Evolutionary conservation across 2,329 filamentous ascomycete genomes (phyloP).

Genomic region (Arthroderma sp.): DNA sequence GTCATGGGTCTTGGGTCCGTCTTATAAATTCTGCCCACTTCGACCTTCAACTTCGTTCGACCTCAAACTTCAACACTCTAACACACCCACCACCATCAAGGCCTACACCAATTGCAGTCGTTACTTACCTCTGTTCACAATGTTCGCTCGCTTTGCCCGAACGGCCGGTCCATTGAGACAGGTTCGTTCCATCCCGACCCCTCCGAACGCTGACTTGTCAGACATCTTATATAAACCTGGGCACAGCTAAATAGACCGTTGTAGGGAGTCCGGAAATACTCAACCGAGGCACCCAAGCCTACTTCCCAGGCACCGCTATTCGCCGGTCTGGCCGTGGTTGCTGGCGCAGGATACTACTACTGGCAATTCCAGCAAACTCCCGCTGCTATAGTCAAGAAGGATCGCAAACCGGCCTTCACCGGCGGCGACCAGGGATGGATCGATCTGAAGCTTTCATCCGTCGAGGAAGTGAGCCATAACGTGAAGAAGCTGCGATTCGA

Average conservation of each 20-base stretch:
- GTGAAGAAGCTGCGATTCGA: conserved; percentile 86
- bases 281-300: conserved; percentile 41
- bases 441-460: conserved; percentile 63
- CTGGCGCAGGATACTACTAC: conserved; percentile 48
- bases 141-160: conserved; percentile 57
- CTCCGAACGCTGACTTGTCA: not conserved
- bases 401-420: conserved; percentile 48
- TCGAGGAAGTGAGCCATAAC: conserved; percentile 81
- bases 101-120: conserved; percentile 18
- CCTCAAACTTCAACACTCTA: not conserved
- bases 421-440: conserved; percentile 87
- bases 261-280: conserved; percentile 61
- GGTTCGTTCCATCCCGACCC: conserved; percentile 36
- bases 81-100: not conserved
- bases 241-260: not conserved
- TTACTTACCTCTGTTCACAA: conserved; percentile 21
- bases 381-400: conserved; percentile 24
- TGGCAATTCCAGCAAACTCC: conserved; percentile 26
- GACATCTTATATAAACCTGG: no score
- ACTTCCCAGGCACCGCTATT: conserved; percentile 46
- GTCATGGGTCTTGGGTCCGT: not conserved
- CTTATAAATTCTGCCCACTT: not conserved
- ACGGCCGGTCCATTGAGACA: conserved; percentile 53
- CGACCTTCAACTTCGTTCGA: not conserved
- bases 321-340: conserved; percentile 37